These are phyloP conservation scores for Venturia pyrina DNA, from an alignment of 2,329 filamentous ascomycete species.

Conservation along the genomic window DNA sequence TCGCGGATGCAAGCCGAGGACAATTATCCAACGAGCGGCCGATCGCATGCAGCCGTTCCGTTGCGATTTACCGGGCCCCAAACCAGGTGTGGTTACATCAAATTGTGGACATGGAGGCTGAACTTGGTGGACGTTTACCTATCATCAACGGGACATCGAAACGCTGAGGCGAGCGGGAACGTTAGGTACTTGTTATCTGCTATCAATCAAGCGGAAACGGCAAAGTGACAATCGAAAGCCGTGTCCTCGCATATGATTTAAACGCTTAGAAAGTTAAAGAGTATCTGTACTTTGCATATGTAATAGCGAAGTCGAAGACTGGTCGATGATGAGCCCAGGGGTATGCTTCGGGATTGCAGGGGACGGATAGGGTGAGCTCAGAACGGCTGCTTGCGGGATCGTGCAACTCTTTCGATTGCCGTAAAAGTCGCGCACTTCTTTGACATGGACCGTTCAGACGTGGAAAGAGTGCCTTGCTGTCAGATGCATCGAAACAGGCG, in stretches of 20 bases:
- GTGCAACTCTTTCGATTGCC: background rate
- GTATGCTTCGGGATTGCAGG: background rate
- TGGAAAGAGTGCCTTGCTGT: background rate
- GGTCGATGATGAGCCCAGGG: background rate
- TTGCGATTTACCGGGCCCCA: background rate
- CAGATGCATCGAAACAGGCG: background rate
- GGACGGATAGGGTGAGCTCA: background rate
- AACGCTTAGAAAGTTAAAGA: background rate
- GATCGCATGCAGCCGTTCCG: background rate
- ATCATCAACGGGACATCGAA: no score
- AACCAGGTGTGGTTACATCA: background rate
- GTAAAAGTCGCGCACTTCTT: background rate
- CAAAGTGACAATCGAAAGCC: background rate
- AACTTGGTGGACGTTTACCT: background rate
- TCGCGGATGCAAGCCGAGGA: background rate
- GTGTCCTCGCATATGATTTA: background rate
- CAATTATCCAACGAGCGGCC: background rate
- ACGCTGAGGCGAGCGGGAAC: background rate
- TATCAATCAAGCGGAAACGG: background rate
- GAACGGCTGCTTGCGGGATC: background rate
- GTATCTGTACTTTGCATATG: constrained; percentile 5
- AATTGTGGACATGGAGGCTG: background rate
- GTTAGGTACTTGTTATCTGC: background rate
- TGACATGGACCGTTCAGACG: background rate
- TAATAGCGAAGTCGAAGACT: background rate